Conservation (phyloP, 169 alveolate genomes). For the Theileria annulata region DNA sequence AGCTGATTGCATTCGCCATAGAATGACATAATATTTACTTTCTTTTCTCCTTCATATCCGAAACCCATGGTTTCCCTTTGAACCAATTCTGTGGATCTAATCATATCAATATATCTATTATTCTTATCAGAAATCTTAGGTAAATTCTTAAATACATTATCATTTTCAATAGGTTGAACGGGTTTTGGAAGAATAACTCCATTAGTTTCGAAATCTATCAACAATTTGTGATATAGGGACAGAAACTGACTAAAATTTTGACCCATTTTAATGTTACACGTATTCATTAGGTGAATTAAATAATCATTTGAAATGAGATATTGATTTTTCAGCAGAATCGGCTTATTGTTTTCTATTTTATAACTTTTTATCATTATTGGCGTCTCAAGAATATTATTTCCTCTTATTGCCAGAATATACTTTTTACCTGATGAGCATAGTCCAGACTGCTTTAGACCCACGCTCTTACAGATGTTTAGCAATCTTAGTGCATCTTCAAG, state of each 20-base stretch:
- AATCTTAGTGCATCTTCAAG: slow-evolving; percentile 60
- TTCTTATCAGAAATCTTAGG: not conserved
- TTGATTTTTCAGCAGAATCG: slow-evolving; percentile 2
- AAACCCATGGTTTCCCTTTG: not conserved
- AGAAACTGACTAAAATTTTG: slow-evolving; percentile 38
- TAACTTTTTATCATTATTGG: slow-evolving; percentile 32
- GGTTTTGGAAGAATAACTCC: not conserved
- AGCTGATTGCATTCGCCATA: not conserved
- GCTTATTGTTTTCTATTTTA: not conserved
- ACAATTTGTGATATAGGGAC: slow-evolving; percentile 44
- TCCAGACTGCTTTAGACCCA: slow-evolving; percentile 78
- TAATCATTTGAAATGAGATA: slow-evolving; percentile 38
- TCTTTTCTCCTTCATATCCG: not conserved
- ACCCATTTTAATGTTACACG: slow-evolving; percentile 51
- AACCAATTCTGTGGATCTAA: not conserved
- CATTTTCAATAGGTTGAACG: not conserved
- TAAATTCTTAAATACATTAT: no score
- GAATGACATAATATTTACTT: not conserved
- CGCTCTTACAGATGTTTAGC: slow-evolving; percentile 57
- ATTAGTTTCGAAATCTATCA: not conserved
- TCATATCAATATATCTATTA: not conserved
- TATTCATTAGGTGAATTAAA: slow-evolving; percentile 22
- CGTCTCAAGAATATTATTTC: slow-evolving; percentile 46
- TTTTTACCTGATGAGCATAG: slow-evolving; percentile 51
- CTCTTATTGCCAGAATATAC: slow-evolving; percentile 70